Evolutionary conservation across 495 filamentous ascomycete genomes (phyloP).

Genomic region (Lophium mytilinum): DNA sequence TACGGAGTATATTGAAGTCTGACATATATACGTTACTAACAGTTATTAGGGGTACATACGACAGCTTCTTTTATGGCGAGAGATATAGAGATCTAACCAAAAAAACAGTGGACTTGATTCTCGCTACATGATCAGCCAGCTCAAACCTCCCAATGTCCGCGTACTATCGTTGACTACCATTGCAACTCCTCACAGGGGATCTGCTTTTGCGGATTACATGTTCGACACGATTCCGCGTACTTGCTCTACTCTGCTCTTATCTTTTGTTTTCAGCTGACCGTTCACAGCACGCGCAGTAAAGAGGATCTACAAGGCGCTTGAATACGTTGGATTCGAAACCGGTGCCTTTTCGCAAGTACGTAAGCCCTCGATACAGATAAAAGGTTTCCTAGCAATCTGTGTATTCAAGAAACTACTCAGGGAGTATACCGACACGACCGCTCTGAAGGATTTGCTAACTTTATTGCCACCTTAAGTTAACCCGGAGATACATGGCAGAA

Average conservation of each 20-base stretch:
- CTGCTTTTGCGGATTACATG: conserved; percentile 73
- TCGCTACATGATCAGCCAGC: conserved; percentile 80
- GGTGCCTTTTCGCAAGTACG: conserved; percentile 80
- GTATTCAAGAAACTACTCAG: too few relatives aligned
- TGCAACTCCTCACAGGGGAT: conserved; percentile 76
- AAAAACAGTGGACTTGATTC: conserved; percentile 70
- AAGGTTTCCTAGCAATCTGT: too few relatives aligned
- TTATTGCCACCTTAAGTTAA: too few relatives aligned
- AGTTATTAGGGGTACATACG: conserved; percentile 9
- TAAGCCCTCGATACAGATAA: too few relatives aligned
- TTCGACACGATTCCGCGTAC: conserved; percentile 59
- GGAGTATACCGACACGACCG: too few relatives aligned
- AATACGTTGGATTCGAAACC: conserved; percentile 61
- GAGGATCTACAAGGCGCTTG: conserved; percentile 59
- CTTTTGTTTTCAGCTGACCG: background rate
- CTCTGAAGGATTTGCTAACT: too few relatives aligned
- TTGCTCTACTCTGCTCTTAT: conserved; percentile 16
- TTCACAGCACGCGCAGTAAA: conserved; percentile 42
- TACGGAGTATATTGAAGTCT: conserved; percentile 26
- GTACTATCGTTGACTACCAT: conserved; percentile 79
- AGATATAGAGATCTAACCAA: conserved; percentile 1
- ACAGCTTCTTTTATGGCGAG: background rate
- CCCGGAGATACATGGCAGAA: conserved; percentile 67
- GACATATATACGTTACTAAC: background rate
- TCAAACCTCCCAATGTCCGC: conserved; percentile 62